Evolutionary conservation across 2,329 filamentous ascomycete species (phyloP).

Genomic region (Podosphaera fusca): DNA sequence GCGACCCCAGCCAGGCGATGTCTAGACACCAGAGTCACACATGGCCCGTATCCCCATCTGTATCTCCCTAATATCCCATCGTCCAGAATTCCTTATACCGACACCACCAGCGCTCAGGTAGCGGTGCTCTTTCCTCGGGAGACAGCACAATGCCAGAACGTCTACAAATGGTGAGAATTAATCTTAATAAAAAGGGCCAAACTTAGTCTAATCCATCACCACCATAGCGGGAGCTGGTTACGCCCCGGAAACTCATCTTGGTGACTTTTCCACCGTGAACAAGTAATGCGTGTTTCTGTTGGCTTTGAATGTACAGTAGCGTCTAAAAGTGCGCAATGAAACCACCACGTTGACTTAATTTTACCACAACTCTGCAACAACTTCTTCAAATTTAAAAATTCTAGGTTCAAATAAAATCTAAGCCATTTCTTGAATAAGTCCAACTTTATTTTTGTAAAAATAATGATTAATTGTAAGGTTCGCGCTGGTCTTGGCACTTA

Average conservation of each 20-base stretch:
- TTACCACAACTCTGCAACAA: too few species aligned
- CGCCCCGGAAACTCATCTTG: background rate
- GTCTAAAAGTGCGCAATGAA: too few species aligned
- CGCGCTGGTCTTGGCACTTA: too few species aligned
- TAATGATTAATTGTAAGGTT: too few species aligned
- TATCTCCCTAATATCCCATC: background rate
- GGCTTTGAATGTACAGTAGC: background rate
- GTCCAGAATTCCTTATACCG: background rate
- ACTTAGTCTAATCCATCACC: background rate
- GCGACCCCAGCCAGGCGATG: too few species aligned
- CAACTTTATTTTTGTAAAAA: too few species aligned
- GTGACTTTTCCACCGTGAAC: background rate
- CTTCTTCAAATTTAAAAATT: too few species aligned
- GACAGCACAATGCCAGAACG: background rate
- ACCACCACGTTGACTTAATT: too few species aligned
- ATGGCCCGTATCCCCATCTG: too few species aligned
- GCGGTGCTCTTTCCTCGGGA: background rate
- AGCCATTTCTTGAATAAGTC: too few species aligned
- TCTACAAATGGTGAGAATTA: background rate
- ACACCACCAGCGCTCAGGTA: background rate
- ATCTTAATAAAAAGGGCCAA: background rate
- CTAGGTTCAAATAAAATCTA: too few species aligned
- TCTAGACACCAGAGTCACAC: too few species aligned
- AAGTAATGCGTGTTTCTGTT: background rate
- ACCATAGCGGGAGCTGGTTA: background rate